These are phyloP conservation scores for Hypoxylon crocopeplum DNA, from an alignment of 495 filamentous ascomycete genomes.

Conservation along the genomic window DNA sequence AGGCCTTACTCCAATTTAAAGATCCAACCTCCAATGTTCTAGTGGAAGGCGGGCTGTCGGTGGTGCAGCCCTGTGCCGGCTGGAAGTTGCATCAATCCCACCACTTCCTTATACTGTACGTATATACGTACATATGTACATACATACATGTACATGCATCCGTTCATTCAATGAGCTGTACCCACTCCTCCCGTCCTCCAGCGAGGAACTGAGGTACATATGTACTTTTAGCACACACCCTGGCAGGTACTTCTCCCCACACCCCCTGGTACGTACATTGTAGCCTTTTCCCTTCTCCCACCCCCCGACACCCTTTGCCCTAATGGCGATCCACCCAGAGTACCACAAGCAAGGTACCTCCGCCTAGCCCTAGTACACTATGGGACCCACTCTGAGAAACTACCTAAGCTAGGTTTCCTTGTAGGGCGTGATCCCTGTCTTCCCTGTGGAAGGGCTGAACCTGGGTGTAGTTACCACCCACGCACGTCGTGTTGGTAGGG, in stretches of 20 bases:
- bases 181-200: background rate
- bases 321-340: conserved; percentile 3
- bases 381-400: conserved; percentile 13
- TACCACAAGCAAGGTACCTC: conserved; percentile 14
- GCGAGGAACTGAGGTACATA: background rate
- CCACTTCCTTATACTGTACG: conserved; percentile 1
- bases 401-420: background rate
- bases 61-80: conserved; percentile 36
- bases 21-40: conserved; percentile 11
- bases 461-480: no score
- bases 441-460: background rate
- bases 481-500: conserved; percentile 26
- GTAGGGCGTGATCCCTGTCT: background rate
- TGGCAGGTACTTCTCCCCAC: background rate
- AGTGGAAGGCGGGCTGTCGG: conserved; percentile 16
- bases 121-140: conserved; percentile 10
- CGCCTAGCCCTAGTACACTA: conserved; percentile 4
- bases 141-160: no score
- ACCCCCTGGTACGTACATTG: conserved; percentile 13
- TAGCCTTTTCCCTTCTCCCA: conserved; percentile 1
- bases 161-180: background rate
- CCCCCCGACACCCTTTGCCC: conserved; percentile 2
- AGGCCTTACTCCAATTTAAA: conserved; percentile 18
- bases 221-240: conserved; percentile 9
- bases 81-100: conserved; percentile 28